Percentiles rank a stretch among this genome's conserved stretches.
These are phyloP conservation scores for Leishmania gerbilli DNA, from an alignment of 208 protist genomes.

Conservation along the genomic window DNA sequence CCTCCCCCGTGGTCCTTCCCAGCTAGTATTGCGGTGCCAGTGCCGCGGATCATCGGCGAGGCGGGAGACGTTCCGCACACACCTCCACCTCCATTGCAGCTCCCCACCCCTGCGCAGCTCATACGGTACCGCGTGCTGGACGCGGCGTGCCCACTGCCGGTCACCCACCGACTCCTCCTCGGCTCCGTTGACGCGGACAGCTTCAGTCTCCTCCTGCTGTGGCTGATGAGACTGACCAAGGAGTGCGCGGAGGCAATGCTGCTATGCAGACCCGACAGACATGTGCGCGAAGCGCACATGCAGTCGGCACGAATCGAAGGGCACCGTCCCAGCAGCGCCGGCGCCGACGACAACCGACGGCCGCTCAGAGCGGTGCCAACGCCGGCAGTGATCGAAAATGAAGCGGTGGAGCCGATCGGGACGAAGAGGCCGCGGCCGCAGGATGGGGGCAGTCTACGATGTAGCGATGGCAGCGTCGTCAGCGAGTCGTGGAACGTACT, in stretches of 20 bases:
- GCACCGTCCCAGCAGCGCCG: background rate
- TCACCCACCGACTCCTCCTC: constrained; percentile 26
- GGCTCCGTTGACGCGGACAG: constrained; percentile 12
- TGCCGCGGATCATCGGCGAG: background rate
- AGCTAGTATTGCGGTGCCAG: background rate
- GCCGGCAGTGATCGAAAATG: background rate
- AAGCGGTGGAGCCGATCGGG: constrained; percentile 1
- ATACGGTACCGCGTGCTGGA: constrained; percentile 26
- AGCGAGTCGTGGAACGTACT: constrained; percentile 16
- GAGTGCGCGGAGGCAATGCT: constrained; percentile 17
- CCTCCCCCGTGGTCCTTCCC: background rate
- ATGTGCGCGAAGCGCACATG: background rate
- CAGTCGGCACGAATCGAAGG: background rate
- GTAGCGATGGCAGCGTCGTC: background rate
- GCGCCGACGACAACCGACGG: background rate
- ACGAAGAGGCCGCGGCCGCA: background rate
- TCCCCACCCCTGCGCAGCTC: constrained; percentile 23
- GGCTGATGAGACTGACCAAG: constrained; percentile 12
- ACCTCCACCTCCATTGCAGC: background rate
- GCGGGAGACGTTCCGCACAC: background rate
- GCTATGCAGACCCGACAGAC: constrained; percentile 9
- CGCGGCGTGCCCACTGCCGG: constrained; percentile 9
- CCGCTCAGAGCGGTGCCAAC: background rate
- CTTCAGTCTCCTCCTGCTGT: constrained; percentile 7
- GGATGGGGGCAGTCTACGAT: background rate